Percentiles rank a stretch among this genome's conserved stretches.
These are phyloP conservation scores for Penicillium freii DNA, from an alignment of 2,329 filamentous ascomycete species.

Conservation along the genomic window DNA sequence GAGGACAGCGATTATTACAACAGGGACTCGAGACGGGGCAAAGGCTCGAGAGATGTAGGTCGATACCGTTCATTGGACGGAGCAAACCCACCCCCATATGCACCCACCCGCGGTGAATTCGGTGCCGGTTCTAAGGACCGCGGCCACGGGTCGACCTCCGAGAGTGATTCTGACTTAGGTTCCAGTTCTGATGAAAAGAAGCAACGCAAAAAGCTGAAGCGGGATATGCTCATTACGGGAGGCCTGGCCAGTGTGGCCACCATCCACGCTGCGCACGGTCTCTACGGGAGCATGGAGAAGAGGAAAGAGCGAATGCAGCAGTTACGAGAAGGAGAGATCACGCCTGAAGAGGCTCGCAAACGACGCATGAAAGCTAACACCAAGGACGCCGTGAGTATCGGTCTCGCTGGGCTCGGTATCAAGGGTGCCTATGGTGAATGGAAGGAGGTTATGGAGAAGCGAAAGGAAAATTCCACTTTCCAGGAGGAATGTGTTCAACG, in stretches of 20 bases:
- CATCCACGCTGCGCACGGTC: constrained; percentile 65
- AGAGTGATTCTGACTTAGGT: constrained; percentile 52
- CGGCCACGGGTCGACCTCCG: constrained; percentile 21
- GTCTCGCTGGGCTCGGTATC: constrained; percentile 66
- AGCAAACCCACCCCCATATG: constrained; percentile 24
- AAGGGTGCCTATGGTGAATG: constrained; percentile 65
- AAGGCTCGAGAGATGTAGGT: constrained; percentile 48
- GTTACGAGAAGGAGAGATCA: constrained; percentile 63
- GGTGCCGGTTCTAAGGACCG: constrained; percentile 9
- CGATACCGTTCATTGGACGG: constrained; percentile 31
- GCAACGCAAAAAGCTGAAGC: constrained; percentile 61
- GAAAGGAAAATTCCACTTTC: constrained; percentile 56
- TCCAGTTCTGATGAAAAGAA: constrained; percentile 63
- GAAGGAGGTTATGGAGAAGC: constrained; percentile 65
- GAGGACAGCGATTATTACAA: constrained; percentile 34
- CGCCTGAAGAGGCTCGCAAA: constrained; percentile 60
- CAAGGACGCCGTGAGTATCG: constrained; percentile 64
- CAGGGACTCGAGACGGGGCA: constrained; percentile 31
- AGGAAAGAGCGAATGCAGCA: constrained; percentile 60
- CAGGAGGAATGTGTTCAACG: constrained; percentile 47
- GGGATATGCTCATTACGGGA: constrained; percentile 65
- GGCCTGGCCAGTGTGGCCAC: constrained; percentile 67
- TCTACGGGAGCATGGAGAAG: constrained; percentile 63
- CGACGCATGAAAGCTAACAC: constrained; percentile 63
- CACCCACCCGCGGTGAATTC: constrained; percentile 20